These are phyloP conservation scores for Fraxinus greggii DNA, from an alignment of 305 asterid genomes.

Conservation along the genomic window DNA sequence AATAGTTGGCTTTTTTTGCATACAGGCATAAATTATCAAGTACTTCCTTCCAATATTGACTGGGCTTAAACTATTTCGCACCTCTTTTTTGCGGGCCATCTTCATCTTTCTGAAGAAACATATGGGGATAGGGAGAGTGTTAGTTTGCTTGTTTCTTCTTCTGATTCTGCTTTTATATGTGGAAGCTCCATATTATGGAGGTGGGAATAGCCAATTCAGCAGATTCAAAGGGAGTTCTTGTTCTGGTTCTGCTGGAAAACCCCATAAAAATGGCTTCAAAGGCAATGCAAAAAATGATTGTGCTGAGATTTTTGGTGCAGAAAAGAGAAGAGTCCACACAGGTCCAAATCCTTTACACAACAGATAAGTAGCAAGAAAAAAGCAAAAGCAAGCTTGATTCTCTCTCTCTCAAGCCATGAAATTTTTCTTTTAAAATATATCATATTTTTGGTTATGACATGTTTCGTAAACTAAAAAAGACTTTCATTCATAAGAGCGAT, in stretches of 20 bases:
- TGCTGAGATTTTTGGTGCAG: slow-evolving; percentile 51
- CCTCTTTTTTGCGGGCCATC: background rate
- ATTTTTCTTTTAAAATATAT: background rate
- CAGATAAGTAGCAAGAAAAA: slow-evolving; percentile 50
- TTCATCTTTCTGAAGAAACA: slow-evolving; percentile 24
- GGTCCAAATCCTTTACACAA: slow-evolving; percentile 94
- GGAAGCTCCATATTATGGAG: slow-evolving; percentile 44
- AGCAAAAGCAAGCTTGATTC: slow-evolving; percentile 17
- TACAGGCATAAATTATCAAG: background rate
- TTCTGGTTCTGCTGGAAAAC: slow-evolving; percentile 12
- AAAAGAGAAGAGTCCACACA: slow-evolving; percentile 72
- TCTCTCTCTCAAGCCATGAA: slow-evolving; percentile 32
- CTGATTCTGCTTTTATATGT: slow-evolving; percentile 39
- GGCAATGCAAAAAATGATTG: slow-evolving; percentile 25
- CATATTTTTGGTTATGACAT: background rate
- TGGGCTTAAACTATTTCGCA: background rate
- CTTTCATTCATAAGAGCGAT: background rate
- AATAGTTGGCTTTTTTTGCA: background rate
- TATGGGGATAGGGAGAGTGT: slow-evolving; percentile 41
- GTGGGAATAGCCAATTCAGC: slow-evolving; percentile 29
- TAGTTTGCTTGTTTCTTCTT: slow-evolving; percentile 33
- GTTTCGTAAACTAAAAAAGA: background rate
- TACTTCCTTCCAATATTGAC: background rate
- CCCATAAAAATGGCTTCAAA: slow-evolving; percentile 16
- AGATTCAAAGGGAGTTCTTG: slow-evolving; percentile 23